Base-by-base conservation (phyloP, 1,284 basidiomycete species). In the Cryptococcus amylolentus region DNA sequence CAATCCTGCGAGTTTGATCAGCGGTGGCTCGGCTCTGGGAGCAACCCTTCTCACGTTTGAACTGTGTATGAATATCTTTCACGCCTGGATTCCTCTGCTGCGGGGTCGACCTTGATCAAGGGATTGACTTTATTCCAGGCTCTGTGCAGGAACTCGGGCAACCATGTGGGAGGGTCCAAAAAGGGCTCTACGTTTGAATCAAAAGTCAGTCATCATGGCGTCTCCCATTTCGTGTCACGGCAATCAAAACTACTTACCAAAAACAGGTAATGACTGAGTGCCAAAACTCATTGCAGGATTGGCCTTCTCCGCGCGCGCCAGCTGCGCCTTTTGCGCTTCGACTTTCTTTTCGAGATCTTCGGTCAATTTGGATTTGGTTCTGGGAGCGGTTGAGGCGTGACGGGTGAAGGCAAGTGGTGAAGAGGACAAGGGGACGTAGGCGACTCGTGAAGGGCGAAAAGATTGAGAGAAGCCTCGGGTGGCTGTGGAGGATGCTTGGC, bases 261-360 rank as follows among this genome's bases (percentile, higher is more conserved):
- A 52, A 16, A 61, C 46, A 37, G 59, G 59, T 31, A 61, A 40
- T 26, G 26, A 49, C 31, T 49, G 47, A 9, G 38, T 26, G 7
- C 45, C 42, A n/a, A 57, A 35, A 51, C 57, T 56, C 53, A 55
- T 55, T 20, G 50, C 55, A 28, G 56, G 56, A 42, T 57, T 61
- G 16, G 42, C 51, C 40, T 56, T 61, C 47, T 37, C 27, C n/a
- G 56, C 53, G 28, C 50, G 51, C 37, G 43, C 45, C 39, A 61
- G 14, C 56, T 55, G 55, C 47, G 42, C 43, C 38, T 45, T 55
- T 39, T 61, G 59, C 26, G 55, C 55, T 14, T 57, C 56, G 40
- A 57, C 18, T 43, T 61, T 51, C 37, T 45, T 54, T 37, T 61
- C 55, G 3, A 61, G 56, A 35, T 61, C 59, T 39, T 55, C 44